These are phyloP conservation scores for Trametes maxima DNA, from an alignment of 768 basidiomycete species.

Conservation along the genomic window DNA sequence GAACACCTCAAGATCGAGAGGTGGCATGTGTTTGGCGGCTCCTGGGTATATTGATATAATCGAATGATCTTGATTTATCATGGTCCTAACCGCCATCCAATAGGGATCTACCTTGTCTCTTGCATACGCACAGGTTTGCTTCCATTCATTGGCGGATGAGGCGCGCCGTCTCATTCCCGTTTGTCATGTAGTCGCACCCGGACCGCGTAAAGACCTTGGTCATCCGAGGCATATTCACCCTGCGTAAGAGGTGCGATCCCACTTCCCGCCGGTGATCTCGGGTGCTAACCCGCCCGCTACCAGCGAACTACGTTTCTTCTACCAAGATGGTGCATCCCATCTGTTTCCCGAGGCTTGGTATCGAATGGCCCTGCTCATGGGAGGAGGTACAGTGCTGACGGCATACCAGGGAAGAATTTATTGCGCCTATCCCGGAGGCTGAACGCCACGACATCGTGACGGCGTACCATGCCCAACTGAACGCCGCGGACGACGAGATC, in stretches of 20 bases:
- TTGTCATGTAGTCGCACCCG: constrained; percentile 63
- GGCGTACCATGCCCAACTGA: constrained; percentile 83
- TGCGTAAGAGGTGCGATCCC: constrained; percentile 64
- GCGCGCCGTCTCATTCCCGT: too few relatives aligned
- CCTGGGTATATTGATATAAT: constrained; percentile 62
- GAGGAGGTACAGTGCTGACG: neutral
- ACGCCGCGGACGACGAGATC: constrained; percentile 66
- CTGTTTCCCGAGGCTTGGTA: constrained; percentile 90
- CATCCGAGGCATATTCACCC: constrained; percentile 86
- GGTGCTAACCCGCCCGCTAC: neutral
- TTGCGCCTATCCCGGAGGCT: constrained; percentile 76
- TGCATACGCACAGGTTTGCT: constrained; percentile 76
- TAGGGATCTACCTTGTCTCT: constrained; percentile 87
- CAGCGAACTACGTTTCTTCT: constrained; percentile 88
- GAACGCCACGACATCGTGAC: constrained; percentile 79
- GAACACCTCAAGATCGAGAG: constrained; percentile 75
- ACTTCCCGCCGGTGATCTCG: neutral
- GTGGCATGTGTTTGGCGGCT: constrained; percentile 96
- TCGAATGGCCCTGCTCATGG: constrained; percentile 10
- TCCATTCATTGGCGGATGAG: neutral
- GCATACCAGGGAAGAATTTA: constrained; percentile 72
- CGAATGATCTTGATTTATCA: neutral
- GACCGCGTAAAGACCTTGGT: constrained; percentile 78
- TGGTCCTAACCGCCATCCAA: neutral
- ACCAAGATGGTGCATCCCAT: constrained; percentile 82